Evolutionary conservation across 2,329 filamentous ascomycete genomes (phyloP).

Genomic region (Curvularia lunata): DNA sequence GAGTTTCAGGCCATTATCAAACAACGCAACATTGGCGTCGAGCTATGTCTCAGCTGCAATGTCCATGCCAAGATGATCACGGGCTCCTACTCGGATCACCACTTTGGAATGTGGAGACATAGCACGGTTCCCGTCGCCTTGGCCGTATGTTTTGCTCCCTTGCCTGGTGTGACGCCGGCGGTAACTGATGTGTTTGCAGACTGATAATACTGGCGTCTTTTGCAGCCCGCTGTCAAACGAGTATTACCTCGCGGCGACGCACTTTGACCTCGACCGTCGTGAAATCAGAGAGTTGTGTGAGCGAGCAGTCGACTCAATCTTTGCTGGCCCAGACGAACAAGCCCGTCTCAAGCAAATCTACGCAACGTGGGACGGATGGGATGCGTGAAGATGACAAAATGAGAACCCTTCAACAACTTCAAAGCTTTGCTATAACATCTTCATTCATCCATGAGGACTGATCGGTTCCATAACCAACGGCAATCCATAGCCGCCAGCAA

Average conservation of each 20-base stretch:
- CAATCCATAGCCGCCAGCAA: neutral
- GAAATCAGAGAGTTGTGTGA: slow-evolving; percentile 64
- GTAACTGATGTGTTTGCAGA: slow-evolving; percentile 57
- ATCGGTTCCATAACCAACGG: neutral
- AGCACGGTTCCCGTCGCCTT: slow-evolving; percentile 64
- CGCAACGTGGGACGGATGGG: slow-evolving; percentile 31
- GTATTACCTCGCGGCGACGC: slow-evolving; percentile 72
- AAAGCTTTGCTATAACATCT: neutral
- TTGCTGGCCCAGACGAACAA: slow-evolving; percentile 69
- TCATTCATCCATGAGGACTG: neutral
- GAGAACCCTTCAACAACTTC: neutral
- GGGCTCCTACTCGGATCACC: slow-evolving; percentile 71
- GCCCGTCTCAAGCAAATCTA: slow-evolving; percentile 52
- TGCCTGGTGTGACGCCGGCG: neutral
- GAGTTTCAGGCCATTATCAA: slow-evolving; percentile 64
- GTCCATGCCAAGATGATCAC: slow-evolving; percentile 75
- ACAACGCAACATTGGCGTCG: slow-evolving; percentile 65
- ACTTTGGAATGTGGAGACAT: slow-evolving; percentile 75
- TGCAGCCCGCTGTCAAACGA: slow-evolving; percentile 78
- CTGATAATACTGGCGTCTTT: slow-evolving; percentile 84
- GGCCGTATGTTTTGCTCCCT: slow-evolving; percentile 64
- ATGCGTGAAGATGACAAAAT: neutral
- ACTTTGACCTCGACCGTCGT: slow-evolving; percentile 65
- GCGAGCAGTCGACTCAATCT: slow-evolving; percentile 69
- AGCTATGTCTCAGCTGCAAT: slow-evolving; percentile 82